Base-by-base conservation (phyloP, 192 early-diverging fungal species). In the Dispira simplex region DNA sequence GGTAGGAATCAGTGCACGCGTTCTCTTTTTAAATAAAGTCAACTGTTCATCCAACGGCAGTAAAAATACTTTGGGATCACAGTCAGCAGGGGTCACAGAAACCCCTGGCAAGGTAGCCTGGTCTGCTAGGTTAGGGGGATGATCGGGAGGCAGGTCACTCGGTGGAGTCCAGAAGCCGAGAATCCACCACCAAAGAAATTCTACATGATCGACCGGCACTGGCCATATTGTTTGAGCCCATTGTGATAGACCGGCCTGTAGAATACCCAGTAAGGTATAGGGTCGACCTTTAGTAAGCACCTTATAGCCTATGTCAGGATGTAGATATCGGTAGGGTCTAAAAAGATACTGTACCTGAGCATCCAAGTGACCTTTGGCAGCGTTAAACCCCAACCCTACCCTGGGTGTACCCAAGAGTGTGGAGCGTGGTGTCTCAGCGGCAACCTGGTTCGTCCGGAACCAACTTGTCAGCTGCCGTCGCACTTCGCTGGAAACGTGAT, bases 131-230 rank as follows among this genome's bases (percentile, higher is more conserved):
- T 3, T 16, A 14, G 13, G n/a, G 20, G n/a, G 13, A 20, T 20
- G 21, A 14, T 26, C 55, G 10, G n/a, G 21, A 13, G 55, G 13
- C 25, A 3, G 55, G n/a, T 57, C 3, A 16, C 13, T 6, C 6
- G 16, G 21, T 13, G 55, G 13, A 26, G n/a, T 20, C 12, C 44
- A 16, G 44, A 60, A 60, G 2, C 58, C 58, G 6, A 60, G 39
- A 10, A 44, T 21, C 58, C 58, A 60, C 58, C 58, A 60, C 58
- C 58, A 60, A 18, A 60, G 12, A 26, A 26, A 18, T 18, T 56
- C 54, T 1, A 39, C 32, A 39, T 39, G 32, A 39, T 39, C 12
- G 20, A 18, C 13, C 3, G 23, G 54, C 27, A 2, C 27, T 26
- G 54, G 54, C 25, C 54, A 26, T 18, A 26, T 18, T 56, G 13